Conservation (phyloP, 2,329 filamentous ascomycete species). For the Exophiala viscosa region DNA sequence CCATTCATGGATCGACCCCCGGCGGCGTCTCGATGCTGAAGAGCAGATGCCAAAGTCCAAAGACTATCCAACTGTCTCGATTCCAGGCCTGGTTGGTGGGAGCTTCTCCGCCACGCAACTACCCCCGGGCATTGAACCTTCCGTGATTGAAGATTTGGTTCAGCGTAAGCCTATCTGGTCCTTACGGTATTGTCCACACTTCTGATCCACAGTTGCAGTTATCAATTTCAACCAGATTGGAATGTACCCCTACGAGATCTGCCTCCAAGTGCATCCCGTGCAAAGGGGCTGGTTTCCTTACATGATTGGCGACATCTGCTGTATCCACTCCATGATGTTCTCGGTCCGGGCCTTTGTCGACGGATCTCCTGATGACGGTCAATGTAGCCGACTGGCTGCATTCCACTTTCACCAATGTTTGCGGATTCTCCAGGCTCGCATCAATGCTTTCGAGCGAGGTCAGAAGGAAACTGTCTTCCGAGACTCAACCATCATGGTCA, state of each 20-base stretch:
- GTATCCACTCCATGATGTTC: slow-evolving; percentile 1
- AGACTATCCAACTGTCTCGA: not conserved
- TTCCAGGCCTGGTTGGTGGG: not conserved
- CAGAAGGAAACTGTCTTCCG: not conserved
- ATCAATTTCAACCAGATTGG: slow-evolving; percentile 1
- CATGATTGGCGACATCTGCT: slow-evolving; percentile 6
- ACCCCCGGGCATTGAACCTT: slow-evolving; percentile 2
- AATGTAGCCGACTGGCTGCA: not conserved
- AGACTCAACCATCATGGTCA: slow-evolving; percentile 1
- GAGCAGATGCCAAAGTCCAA: too few species aligned
- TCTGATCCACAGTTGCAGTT: not conserved
- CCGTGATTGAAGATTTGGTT: slow-evolving; percentile 4
- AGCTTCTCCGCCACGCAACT: not conserved
- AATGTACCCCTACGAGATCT: slow-evolving; percentile 5
- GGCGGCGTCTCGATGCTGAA: not conserved
- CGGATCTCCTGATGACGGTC: not conserved
- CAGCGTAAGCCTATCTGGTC: not conserved
- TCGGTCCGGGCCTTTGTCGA: not conserved
- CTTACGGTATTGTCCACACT: not conserved
- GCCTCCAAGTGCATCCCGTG: slow-evolving; percentile 6
- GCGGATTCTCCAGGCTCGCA: not conserved
- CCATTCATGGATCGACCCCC: slow-evolving; percentile 3
- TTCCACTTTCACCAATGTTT: not conserved
- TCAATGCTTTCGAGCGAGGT: slow-evolving; percentile 2
- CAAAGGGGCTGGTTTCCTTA: slow-evolving; percentile 5